Conservation (phyloP, 345 rosid species). For the Euphorbia peplus region DNA sequence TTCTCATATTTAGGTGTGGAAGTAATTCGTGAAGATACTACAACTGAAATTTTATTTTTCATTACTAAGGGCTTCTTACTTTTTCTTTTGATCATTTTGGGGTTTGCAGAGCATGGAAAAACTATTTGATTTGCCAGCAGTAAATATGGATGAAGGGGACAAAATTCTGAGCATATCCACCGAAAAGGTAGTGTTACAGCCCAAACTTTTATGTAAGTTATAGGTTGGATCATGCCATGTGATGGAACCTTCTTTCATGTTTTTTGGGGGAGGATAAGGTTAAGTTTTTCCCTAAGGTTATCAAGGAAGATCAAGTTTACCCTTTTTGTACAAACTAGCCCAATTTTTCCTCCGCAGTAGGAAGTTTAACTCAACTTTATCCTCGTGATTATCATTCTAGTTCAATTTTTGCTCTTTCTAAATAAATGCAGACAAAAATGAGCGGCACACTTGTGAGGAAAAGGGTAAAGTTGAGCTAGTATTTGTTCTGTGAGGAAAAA, state of each 20-base stretch:
- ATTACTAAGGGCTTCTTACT: neutral
- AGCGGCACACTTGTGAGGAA: too few relatives aligned
- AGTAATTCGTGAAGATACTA: constrained; percentile 4
- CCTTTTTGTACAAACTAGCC: too few relatives aligned
- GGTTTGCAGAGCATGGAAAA: constrained; percentile 45
- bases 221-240: neutral
- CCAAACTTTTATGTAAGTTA: neutral
- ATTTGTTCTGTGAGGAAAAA: too few relatives aligned
- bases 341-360: too few relatives aligned
- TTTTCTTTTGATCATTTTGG: neutral
- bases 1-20: neutral
- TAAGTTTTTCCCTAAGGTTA: too few relatives aligned
- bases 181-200: constrained; percentile 36
- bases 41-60: neutral
- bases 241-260: neutral
- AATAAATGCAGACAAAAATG: too few relatives aligned
- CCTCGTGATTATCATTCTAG: neutral
- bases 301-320: too few relatives aligned
- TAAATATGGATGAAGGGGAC: constrained; percentile 15
- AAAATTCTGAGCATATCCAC: constrained; percentile 20
- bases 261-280: too few relatives aligned
- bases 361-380: too few relatives aligned
- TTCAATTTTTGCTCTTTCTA: neutral
- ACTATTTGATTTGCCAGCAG: constrained; percentile 35
- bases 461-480: too few relatives aligned